Evolutionary conservation across 768 basidiomycete genomes (phyloP), one percentile per base, ranked within the genome.

Genomic region (Lentinula boryana): DNA sequence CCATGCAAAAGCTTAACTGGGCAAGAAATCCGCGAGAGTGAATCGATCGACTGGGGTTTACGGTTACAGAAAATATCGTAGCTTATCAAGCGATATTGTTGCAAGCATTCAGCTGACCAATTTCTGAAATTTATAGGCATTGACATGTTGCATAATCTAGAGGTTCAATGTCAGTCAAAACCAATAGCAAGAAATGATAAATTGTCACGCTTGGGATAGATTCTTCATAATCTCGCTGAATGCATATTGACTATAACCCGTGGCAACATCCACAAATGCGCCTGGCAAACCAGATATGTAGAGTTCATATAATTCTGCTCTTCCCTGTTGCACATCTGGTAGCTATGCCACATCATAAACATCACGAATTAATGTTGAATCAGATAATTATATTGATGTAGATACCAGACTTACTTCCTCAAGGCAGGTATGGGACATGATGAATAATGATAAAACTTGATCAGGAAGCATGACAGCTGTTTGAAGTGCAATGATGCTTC

Each of bases 1-100:
- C 68, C 67, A 13, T 69, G 64, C 4, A 69, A 38, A 41, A 69
- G 63, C 61, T 65, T 67, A 21, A 69, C 44, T 43, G 67, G 68
- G 53, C 67, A 68, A 0, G 16, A 8, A 23, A 69, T 66, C 36
- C 61, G 62, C 38, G 67, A 49, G 12, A 69, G 61, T 16, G 59
- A 61, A 7, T 38, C 53, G 4, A 58, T 4, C 7, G 66, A 41
- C 21, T 61, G 41, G 32, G 62, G 62, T 55, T 43, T 56, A 2
- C 63, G 65, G 18, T 62, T 60, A 6, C 49, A 27, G 48, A 66
- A 36, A 55, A 68, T 70, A 50, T 63, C 54, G 41, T 63, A 56
- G 4, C 64, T 62, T 13, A 60, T 60, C 65, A 61, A 53, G 21
- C 44, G 56, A 33, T 60, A 60, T 21, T 35, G 36, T 48, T 60